Percentiles rank a stretch among this genome's conserved stretches.
These are phyloP conservation scores for Pleurozium schreberi DNA, from an alignment of 225 moss, liverwort and hornwort genomes.

Conservation along the genomic window DNA sequence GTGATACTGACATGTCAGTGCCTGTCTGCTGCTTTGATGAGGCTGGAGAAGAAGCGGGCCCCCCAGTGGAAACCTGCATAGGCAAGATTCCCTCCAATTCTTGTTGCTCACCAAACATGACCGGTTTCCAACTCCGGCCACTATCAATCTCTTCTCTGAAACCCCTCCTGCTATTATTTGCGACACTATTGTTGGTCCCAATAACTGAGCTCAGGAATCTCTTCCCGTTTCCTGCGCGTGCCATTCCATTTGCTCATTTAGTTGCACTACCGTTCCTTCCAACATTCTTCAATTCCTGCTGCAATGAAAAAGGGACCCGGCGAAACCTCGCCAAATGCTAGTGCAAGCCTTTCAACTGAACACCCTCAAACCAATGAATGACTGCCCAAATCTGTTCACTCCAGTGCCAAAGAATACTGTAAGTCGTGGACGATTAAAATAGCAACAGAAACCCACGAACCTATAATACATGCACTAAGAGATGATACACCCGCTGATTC, in stretches of 20 bases:
- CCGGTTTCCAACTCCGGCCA: conserved; percentile 76
- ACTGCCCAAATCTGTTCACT: conserved; percentile 14
- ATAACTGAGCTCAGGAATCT: conserved; percentile 11
- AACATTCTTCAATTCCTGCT: conserved; percentile 19
- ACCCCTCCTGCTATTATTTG: conserved; percentile 30
- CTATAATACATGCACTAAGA: neutral
- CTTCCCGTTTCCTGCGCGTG: conserved; percentile 28
- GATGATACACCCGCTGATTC: neutral
- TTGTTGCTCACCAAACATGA: conserved; percentile 73
- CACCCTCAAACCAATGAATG: conserved; percentile 15
- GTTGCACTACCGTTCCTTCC: conserved; percentile 17
- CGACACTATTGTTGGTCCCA: conserved; percentile 29
- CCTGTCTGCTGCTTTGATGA: conserved; percentile 73
- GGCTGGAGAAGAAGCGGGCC: conserved; percentile 31
- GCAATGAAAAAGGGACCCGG: neutral
- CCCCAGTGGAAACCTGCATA: conserved; percentile 48
- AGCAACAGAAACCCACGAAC: neutral
- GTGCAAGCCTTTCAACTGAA: conserved; percentile 15
- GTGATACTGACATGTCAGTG: conserved; percentile 61
- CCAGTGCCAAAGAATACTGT: conserved; percentile 1
- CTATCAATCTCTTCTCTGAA: conserved; percentile 54
- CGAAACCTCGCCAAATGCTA: conserved; percentile 15
- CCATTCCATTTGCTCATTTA: conserved; percentile 36
- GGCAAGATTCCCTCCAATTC: conserved; percentile 45
- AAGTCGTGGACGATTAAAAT: neutral